A percentile compares a stretch with the other conserved stretches of the same genome.
phyloP scores from a whole-genome alignment of 2,329 filamentous ascomycete genomes.

The Aspergillus sp. region DNA sequence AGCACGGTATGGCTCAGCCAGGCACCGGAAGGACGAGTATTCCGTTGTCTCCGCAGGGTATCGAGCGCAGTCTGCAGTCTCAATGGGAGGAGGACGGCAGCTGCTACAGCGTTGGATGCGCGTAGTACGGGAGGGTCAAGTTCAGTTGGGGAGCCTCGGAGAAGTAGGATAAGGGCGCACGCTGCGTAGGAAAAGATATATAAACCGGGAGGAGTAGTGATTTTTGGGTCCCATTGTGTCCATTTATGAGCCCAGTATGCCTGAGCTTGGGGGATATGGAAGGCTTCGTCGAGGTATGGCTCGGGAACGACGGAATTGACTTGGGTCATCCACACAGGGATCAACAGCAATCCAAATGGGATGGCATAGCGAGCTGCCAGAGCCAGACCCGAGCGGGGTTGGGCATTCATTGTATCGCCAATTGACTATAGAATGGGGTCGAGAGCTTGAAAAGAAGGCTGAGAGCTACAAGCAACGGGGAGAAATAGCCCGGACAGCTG shows the following conservation, averaged over 20 bases:
- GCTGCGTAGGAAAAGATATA: constrained; percentile 56
- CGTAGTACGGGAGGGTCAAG: constrained; percentile 37
- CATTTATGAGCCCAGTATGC: constrained; percentile 77
- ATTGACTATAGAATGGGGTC: not conserved
- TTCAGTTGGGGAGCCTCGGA: constrained; percentile 31
- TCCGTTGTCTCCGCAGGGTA: constrained; percentile 37
- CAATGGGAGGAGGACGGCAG: constrained; percentile 43
- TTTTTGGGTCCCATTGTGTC: constrained; percentile 87
- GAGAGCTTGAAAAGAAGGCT: not conserved
- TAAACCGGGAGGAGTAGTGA: constrained; percentile 92
- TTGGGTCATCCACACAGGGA: constrained; percentile 42
- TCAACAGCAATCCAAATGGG: constrained; percentile 35
- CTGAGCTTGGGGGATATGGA: constrained; percentile 83
- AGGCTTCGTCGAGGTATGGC: constrained; percentile 58
- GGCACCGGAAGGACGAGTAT: constrained; percentile 29
- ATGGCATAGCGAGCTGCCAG: constrained; percentile 38
- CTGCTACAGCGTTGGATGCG: constrained; percentile 37
- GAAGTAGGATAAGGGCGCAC: constrained; percentile 23
- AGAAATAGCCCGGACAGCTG: not conserved
- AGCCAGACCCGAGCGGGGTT: constrained; percentile 31
- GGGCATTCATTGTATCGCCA: constrained; percentile 30
- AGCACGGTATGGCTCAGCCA: constrained; percentile 54
- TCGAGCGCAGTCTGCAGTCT: constrained; percentile 57
- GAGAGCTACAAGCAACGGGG: not conserved
- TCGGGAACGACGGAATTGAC: constrained; percentile 53